phyloP scores from a whole-genome alignment of 345 rosid species.

The Turnera subulata region DNA sequence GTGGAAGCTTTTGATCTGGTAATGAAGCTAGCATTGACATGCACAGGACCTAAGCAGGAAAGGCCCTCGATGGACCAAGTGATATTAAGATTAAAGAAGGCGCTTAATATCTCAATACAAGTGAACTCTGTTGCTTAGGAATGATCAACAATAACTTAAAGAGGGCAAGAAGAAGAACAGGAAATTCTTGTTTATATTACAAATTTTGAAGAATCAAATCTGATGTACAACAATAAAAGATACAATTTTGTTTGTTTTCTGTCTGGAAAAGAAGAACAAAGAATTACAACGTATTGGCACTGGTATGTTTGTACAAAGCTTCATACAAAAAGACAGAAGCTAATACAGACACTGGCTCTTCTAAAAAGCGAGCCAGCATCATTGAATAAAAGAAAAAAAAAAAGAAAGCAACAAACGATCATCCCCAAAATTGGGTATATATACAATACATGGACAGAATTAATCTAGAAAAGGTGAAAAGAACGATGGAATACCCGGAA shows the following conservation, averaged over 20 bases:
- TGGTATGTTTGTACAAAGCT: constrained; percentile 26
- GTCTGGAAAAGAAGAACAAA: constrained; percentile 7
- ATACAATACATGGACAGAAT: constrained; percentile 26
- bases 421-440: constrained; percentile 19
- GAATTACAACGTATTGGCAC: constrained; percentile 12
- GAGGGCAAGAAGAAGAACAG: too few species aligned
- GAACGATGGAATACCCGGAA: constrained; percentile 17
- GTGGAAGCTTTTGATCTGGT: constrained; percentile 41
- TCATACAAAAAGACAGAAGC: constrained; percentile 34
- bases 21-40: constrained; percentile 48
- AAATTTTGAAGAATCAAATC: not conserved
- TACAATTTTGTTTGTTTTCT: constrained; percentile 7
- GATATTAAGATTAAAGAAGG: constrained; percentile 33
- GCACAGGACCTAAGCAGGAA: constrained; percentile 47
- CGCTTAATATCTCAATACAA: constrained; percentile 32
- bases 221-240: not conserved
- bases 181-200: not conserved
- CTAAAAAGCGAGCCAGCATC: constrained; percentile 35
- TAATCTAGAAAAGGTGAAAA: constrained; percentile 2
- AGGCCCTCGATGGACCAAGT: constrained; percentile 64
- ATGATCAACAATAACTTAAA: not conserved
- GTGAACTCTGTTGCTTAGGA: constrained; percentile 4
- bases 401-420: constrained; percentile 10
- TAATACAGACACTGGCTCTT: constrained; percentile 36
- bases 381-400: constrained; percentile 1